Percentiles rank a stretch among this genome's conserved stretches.
These are phyloP conservation scores for Plenodomus lindquistii DNA, from an alignment of 2,329 filamentous ascomycete genomes.

Conservation along the genomic window DNA sequence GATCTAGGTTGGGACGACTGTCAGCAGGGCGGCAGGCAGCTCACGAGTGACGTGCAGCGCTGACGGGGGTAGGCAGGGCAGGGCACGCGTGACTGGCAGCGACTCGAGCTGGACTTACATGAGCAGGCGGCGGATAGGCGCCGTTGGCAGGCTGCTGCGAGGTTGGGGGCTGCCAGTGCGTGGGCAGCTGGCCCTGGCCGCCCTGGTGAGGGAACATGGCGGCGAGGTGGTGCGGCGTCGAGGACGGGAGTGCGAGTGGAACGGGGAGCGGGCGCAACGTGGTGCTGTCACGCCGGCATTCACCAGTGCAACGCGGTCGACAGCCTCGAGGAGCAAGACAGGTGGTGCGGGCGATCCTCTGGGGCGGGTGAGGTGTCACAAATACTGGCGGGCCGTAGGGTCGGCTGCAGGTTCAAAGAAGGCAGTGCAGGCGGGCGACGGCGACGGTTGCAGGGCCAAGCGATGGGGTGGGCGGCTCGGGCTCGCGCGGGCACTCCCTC, in stretches of 20 bases:
- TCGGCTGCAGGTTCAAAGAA: conserved; percentile 38
- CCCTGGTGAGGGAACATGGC: conserved; percentile 43
- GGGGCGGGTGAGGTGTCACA: conserved; percentile 38
- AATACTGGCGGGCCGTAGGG: conserved; percentile 35
- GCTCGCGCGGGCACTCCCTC: background rate
- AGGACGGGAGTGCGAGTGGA: background rate
- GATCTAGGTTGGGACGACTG: conserved; percentile 32
- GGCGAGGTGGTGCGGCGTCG: background rate
- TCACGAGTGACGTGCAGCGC: conserved; percentile 16
- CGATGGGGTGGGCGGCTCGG: conserved; percentile 1
- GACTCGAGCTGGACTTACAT: conserved; percentile 35
- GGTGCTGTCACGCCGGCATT: conserved; percentile 34
- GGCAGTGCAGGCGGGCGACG: conserved; percentile 17
- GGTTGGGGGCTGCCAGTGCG: conserved; percentile 44
- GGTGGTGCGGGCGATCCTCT: conserved; percentile 30
- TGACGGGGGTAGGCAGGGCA: conserved; percentile 4
- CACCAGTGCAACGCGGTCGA: conserved; percentile 20
- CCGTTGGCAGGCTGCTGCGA: conserved; percentile 41
- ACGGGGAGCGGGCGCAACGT: conserved; percentile 21
- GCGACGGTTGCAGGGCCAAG: conserved; percentile 13
- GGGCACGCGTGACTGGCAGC: background rate
- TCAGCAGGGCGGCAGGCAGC: conserved; percentile 15
- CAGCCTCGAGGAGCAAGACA: conserved; percentile 8
- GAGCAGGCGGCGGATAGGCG: conserved; percentile 40
- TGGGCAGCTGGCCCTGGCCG: conserved; percentile 44